Conservation (phyloP, 345 rosid species). For the Triadica sebifera region DNA sequence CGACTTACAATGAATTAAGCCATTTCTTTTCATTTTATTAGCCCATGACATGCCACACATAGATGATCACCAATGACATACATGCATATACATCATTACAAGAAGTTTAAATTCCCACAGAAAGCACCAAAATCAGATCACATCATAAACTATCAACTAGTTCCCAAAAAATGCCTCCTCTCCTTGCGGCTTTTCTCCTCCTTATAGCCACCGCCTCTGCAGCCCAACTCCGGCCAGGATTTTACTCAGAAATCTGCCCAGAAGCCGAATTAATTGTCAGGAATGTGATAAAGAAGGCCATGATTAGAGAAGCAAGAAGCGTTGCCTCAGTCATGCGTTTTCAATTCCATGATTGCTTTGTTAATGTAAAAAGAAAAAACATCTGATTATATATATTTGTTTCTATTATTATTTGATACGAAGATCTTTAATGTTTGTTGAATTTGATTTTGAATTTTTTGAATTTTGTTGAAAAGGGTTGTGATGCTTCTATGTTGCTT, state of each 20-base stretch:
- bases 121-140: constrained; percentile 11
- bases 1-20: no score
- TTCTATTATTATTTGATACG: not conserved
- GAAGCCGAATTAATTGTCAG: constrained; percentile 68
- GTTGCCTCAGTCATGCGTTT: constrained; percentile 93
- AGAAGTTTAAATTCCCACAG: constrained; percentile 8
- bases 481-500: constrained; percentile 78
- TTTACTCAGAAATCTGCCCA: constrained; percentile 72
- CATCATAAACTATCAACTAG: not conserved
- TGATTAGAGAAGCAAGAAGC: constrained; percentile 70
- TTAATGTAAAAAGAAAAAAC: constrained; percentile 47
- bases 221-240: constrained; percentile 51
- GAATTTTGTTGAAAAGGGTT: constrained; percentile 47
- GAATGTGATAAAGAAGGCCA: constrained; percentile 50
- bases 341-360: constrained; percentile 96
- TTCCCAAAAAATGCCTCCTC: constrained; percentile 16
- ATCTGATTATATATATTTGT: not conserved
- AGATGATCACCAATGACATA: not conserved
- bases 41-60: not conserved
- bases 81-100: constrained; percentile 6
- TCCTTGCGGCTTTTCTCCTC: constrained; percentile 23
- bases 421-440: not conserved
- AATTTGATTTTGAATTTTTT: no score
- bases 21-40: not conserved
- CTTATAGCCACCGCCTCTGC: constrained; percentile 18